phyloP scores from a whole-genome alignment of 306 rosid species.

The Casuarina cunninghamiana region DNA sequence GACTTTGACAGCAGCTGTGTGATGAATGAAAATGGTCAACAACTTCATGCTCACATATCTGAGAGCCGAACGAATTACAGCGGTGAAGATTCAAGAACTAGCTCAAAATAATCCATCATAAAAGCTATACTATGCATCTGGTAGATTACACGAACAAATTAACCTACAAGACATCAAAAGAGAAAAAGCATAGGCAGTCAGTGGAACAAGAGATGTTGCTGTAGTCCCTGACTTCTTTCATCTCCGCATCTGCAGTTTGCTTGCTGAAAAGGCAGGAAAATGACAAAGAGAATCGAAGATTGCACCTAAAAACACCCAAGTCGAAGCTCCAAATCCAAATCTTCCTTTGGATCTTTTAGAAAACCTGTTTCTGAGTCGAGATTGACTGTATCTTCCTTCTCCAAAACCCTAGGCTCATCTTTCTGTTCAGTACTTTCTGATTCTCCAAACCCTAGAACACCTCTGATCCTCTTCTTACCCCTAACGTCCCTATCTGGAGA shows the following conservation, averaged over 20 bases:
- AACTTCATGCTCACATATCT: constrained; percentile 1
- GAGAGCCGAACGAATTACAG: too few species aligned
- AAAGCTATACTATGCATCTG: neutral
- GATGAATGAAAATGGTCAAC: constrained; percentile 5
- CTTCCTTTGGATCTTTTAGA: constrained; percentile 49
- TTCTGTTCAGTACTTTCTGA: constrained; percentile 26
- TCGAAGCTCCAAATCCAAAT: constrained; percentile 86
- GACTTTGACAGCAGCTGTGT: neutral
- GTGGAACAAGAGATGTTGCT: neutral
- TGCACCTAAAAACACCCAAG: constrained; percentile 47
- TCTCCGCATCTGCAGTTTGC: neutral
- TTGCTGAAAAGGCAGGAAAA: neutral
- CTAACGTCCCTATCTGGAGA: constrained; percentile 32
- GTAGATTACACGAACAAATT: neutral
- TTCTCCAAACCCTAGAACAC: constrained; percentile 20
- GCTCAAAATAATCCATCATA: neutral
- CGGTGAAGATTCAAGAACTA: too few species aligned
- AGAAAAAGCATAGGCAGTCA: neutral
- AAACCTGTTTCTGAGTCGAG: constrained; percentile 63
- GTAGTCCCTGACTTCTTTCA: neutral
- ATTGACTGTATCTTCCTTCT: constrained; percentile 39
- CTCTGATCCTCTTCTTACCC: constrained; percentile 17
- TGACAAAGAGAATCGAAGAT: neutral
- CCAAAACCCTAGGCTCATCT: constrained; percentile 33
- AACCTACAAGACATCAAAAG: neutral